Evolutionary conservation across 2,329 filamentous ascomycete species (phyloP), one percentile per base, ranked within the genome.

Genomic region (Fusarium sp.): DNA sequence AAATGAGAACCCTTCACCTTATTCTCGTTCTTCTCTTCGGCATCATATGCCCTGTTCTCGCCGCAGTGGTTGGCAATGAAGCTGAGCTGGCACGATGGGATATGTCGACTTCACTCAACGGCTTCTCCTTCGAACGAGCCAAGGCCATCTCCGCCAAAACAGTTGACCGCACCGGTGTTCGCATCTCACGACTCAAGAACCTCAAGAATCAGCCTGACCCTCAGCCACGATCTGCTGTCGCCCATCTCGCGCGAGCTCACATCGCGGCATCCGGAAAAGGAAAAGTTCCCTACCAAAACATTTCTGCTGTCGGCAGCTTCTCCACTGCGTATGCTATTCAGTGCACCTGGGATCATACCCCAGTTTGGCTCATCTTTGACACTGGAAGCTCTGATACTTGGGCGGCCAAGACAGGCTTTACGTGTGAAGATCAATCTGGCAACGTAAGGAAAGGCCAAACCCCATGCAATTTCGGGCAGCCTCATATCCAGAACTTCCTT

Each of bases 321-420:
- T 83, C 82, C 9, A 84, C 82, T 5, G 82, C 83, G 55, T 84
- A 84, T 55, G 81, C 80, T 59, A 77, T 84, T 45, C 75, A 82
- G 49, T 83, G 82, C 48, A 71, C 60, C 7, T 84, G 82, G 82
- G 81, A 83, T 38, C 77, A 77, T 18, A 75, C 75, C 11, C 78
- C 79, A 1, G 71, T 83, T 33, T 82, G 80, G 78, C 74, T 88
- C 32, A 73, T 86, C 15, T 78, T 88, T 49, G 85, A 87, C 70
- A 87, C 85, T 0, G 85, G 84, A 27, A 86, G 85, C 73, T 82
- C 85, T 26, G 86, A 88, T 66, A 87, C 85, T 2, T 88, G 85
- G 85, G 80, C 82, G 4, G 81, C 81, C 37, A 78, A 78, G 14
- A 74, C 73, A 2, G 79, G 80, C 33, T 86, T 86, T 66, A 73